Evolutionary conservation across 495 filamentous ascomycete genomes (phyloP).

Genomic region (Penicillium parvum): DNA sequence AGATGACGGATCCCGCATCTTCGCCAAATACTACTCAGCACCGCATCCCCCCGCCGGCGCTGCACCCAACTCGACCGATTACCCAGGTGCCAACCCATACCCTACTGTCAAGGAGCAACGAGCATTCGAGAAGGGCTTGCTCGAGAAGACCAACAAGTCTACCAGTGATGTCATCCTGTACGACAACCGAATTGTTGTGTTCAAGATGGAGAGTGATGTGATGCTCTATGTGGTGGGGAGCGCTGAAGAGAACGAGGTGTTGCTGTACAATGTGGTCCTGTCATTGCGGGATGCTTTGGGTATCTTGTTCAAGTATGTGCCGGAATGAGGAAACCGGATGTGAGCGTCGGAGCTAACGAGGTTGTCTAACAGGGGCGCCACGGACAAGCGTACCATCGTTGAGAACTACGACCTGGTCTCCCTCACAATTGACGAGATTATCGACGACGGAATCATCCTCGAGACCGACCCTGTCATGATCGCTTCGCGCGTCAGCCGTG

Average conservation of each 20-base stretch:
- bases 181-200: conserved; percentile 90
- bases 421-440: conserved; percentile 90
- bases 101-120: conserved; percentile 88
- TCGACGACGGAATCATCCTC: conserved; percentile 94
- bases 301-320: conserved; percentile 81
- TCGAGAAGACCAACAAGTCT: conserved; percentile 96
- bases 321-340: background rate
- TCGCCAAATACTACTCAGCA: conserved; percentile 90
- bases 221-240: conserved; percentile 94
- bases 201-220: conserved; percentile 96
- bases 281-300: conserved; percentile 85
- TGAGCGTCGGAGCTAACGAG: background rate
- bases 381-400: conserved; percentile 94
- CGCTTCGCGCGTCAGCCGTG: conserved; percentile 81
- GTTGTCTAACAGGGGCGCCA: conserved; percentile 63
- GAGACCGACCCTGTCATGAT: conserved; percentile 95
- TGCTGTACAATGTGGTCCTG: conserved; percentile 89
- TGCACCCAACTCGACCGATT: conserved; percentile 47
- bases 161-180: conserved; percentile 93
- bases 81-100: conserved; percentile 73
- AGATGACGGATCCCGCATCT: conserved; percentile 84
- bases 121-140: conserved; percentile 89
- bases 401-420: conserved; percentile 96
- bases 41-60: conserved; percentile 67
- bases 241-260: conserved; percentile 91